These are phyloP conservation scores for Tetradesmus lagerheimii DNA, from an alignment of 139 green algal genomes.

Conservation along the genomic window DNA sequence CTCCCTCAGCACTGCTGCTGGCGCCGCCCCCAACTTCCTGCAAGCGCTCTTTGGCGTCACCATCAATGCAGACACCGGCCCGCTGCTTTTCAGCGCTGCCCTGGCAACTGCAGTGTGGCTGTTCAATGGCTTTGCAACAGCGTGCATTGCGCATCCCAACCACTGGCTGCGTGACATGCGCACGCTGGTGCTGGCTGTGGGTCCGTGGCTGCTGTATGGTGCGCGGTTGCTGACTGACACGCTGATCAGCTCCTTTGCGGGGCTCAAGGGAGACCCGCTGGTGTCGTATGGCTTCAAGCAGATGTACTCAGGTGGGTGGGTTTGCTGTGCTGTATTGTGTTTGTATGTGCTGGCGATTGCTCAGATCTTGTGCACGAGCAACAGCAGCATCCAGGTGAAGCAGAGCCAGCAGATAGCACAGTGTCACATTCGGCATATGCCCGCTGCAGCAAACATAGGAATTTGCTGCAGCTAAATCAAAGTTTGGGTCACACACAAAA, in stretches of 20 bases:
- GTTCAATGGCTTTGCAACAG: not conserved
- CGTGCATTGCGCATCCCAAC: not conserved
- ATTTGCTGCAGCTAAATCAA: no score
- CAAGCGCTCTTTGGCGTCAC: not conserved
- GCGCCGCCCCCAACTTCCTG: not conserved
- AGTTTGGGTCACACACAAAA: no score
- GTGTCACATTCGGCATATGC: no score
- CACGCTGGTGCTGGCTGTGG: not conserved
- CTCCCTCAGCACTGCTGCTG: not conserved
- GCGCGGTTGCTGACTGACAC: not conserved
- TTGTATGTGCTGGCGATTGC: no score
- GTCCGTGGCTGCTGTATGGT: not conserved
- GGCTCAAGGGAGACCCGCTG: not conserved
- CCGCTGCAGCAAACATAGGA: no score
- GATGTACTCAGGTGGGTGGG: not conserved
- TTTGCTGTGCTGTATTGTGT: not conserved
- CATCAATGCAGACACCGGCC: not conserved
- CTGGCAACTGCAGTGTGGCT: not conserved
- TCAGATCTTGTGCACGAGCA: no score
- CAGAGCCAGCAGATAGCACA: no score
- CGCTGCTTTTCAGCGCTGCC: not conserved
- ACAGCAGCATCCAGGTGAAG: no score
- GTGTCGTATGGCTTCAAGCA: constrained; percentile 24
- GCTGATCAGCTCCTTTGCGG: not conserved
- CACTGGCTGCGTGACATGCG: not conserved